These are phyloP conservation scores for Alternaria solani DNA, from an alignment of 2,329 filamentous ascomycete genomes.

Conservation along the genomic window DNA sequence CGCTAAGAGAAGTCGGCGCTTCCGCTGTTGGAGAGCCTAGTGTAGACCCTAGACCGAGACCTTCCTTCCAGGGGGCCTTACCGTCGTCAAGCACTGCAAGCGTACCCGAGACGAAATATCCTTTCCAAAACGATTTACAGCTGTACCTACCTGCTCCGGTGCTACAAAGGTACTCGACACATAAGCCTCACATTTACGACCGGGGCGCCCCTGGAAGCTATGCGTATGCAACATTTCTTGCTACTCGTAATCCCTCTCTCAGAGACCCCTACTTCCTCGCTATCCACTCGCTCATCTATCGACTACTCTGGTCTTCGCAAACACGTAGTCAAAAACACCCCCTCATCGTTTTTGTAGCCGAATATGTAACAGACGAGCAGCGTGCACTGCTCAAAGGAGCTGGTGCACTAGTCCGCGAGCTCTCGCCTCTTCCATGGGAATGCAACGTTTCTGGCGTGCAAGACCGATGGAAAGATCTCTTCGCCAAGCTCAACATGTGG, in stretches of 20 bases:
- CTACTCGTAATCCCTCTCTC: constrained; percentile 40
- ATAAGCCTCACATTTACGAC: constrained; percentile 39
- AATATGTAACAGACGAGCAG: constrained; percentile 42
- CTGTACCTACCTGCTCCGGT: constrained; percentile 29
- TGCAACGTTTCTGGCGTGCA: constrained; percentile 33
- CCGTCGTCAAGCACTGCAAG: neutral
- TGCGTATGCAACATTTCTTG: constrained; percentile 47
- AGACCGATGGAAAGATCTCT: constrained; percentile 45
- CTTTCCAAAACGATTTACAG: constrained; percentile 41
- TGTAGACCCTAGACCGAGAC: neutral
- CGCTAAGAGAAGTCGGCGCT: neutral
- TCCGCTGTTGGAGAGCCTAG: neutral
- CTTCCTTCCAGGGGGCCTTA: neutral
- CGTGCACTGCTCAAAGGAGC: constrained; percentile 41
- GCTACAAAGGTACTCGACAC: constrained; percentile 22
- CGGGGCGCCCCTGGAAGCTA: constrained; percentile 24
- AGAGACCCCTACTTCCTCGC: constrained; percentile 49
- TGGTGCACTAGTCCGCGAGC: constrained; percentile 46
- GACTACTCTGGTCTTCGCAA: constrained; percentile 42
- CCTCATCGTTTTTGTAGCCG: constrained; percentile 47
- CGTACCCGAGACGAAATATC: constrained; percentile 22
- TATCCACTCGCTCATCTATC: constrained; percentile 44
- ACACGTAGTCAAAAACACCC: constrained; percentile 38
- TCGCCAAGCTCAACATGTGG: constrained; percentile 50
- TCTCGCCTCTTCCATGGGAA: constrained; percentile 38